These are phyloP conservation scores for Paecilomyces sp. DNA, from an alignment of 2,329 filamentous ascomycete genomes.

Conservation along the genomic window DNA sequence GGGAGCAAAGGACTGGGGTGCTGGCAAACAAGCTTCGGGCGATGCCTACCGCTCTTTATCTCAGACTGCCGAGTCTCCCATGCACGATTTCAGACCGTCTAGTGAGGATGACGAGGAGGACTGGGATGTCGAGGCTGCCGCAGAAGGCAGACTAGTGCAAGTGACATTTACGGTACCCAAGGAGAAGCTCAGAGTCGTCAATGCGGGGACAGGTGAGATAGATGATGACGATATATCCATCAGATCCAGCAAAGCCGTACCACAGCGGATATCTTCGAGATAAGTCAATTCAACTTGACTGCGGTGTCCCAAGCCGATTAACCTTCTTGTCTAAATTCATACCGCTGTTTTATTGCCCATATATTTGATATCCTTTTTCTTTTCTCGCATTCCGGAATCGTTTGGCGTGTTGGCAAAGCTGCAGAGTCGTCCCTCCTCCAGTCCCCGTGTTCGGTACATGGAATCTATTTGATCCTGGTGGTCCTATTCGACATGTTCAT, in stretches of 20 bases:
- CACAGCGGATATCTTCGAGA: background rate
- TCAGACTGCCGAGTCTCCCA: background rate
- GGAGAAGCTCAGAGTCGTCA: conserved; percentile 81
- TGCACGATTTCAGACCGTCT: conserved; percentile 5
- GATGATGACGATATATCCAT: conserved; percentile 14
- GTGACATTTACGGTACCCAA: conserved; percentile 92
- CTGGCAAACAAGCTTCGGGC: conserved; percentile 14
- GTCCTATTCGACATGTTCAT: background rate
- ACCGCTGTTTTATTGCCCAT: background rate
- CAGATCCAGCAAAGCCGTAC: background rate
- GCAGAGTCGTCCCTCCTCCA: background rate
- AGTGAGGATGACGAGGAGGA: conserved; percentile 50
- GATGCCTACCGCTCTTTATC: conserved; percentile 1
- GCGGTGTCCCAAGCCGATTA: background rate
- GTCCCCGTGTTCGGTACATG: background rate
- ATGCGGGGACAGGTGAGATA: conserved; percentile 49
- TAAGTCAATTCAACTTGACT: background rate
- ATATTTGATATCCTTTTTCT: background rate
- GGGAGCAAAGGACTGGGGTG: conserved; percentile 47
- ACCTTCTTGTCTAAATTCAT: background rate
- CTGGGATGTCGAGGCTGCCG: conserved; percentile 70
- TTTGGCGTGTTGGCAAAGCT: background rate
- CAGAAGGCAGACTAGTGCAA: conserved; percentile 65
- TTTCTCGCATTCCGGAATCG: background rate
- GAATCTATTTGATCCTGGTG: background rate